phyloP scores from a whole-genome alignment of 768 basidiomycete genomes.

The Terana coerulea region DNA sequence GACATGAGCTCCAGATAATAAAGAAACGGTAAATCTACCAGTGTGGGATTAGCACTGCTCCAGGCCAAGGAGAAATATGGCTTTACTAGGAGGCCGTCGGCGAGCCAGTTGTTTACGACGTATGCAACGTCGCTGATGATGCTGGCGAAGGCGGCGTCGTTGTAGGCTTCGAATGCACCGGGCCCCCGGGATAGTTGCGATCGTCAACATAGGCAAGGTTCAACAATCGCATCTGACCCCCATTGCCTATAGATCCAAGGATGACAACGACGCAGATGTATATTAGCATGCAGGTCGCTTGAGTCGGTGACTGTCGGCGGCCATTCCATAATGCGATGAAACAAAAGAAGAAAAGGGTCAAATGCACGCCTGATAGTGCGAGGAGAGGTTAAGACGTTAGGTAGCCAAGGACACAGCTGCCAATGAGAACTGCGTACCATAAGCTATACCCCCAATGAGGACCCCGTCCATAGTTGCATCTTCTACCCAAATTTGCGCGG shows the following conservation, averaged over 20 bases:
- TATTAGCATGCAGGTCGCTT: constrained; percentile 18
- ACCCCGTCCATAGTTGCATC: neutral
- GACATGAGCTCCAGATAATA: constrained; percentile 17
- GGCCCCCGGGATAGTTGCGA: constrained; percentile 21
- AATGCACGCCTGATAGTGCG: too few relatives aligned
- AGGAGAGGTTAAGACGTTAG: too few relatives aligned
- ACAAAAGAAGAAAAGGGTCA: neutral
- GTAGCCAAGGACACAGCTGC: too few relatives aligned
- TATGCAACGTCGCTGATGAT: neutral
- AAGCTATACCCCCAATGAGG: neutral
- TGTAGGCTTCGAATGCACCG: constrained; percentile 5
- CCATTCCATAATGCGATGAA: neutral
- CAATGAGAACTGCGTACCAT: neutral
- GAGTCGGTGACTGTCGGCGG: neutral
- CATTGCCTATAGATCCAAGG: constrained; percentile 18
- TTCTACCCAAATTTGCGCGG: neutral
- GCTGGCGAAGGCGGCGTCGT: neutral
- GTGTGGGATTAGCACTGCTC: too few relatives aligned
- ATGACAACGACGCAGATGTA: constrained; percentile 14
- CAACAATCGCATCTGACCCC: constrained; percentile 12
- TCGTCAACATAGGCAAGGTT: constrained; percentile 20
- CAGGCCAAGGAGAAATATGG: too few relatives aligned
- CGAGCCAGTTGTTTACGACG: constrained; percentile 11
- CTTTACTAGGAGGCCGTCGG: constrained; percentile 19
- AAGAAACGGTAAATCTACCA: constrained; percentile 22